Evolutionary conservation across 306 rosid species (phyloP), one percentile per base, ranked within the genome.

Genomic region (Inga laurina): DNA sequence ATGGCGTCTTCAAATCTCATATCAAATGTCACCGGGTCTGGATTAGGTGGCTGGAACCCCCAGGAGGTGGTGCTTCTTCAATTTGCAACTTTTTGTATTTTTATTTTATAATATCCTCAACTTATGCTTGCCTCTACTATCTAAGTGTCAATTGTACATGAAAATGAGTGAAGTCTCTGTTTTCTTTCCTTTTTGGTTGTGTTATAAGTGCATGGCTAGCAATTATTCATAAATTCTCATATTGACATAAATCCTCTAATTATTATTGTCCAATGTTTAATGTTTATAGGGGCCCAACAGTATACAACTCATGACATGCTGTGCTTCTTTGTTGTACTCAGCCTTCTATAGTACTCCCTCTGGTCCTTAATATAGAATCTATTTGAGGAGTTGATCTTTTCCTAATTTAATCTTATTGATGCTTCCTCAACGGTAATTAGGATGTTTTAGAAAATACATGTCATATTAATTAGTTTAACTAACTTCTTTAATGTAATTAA

Each of bases 1-100:
- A 96, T 96, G 99, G 92, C 98, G 84, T 96, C 99, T 88, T 91
- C 98, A 81, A 92, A 86, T 70, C 92, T 92, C 80, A 91, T 93
- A 73, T 89, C 99, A 72, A 96, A 90, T 90, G 97, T 94, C 71
- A 82, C 87, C 24, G 94, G 92, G 49, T 45, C 98, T 45, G 97
- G 99, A 39, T 76, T 94, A 80, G 89, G 92, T 72, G 97, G 93
- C 84, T 96, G 99, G 99, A 96, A 92, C 84, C 95, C 97, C 61
- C 97, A 85, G 82, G 98, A 93, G 98, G 98, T 95, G 82, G 82
- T 83, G 39, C 75, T 56, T 82, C 68, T 45, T 48, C 54, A 62
- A 57, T 66, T 82, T 16, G 46, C 75, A 74, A 49, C 19, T 67
- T 7, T 7, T 56, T 68, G 73, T 72, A 74, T 79, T 67, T 49